Evolutionary conservation across 345 rosid genomes (phyloP).

Genomic region (Isatis tinctoria): DNA sequence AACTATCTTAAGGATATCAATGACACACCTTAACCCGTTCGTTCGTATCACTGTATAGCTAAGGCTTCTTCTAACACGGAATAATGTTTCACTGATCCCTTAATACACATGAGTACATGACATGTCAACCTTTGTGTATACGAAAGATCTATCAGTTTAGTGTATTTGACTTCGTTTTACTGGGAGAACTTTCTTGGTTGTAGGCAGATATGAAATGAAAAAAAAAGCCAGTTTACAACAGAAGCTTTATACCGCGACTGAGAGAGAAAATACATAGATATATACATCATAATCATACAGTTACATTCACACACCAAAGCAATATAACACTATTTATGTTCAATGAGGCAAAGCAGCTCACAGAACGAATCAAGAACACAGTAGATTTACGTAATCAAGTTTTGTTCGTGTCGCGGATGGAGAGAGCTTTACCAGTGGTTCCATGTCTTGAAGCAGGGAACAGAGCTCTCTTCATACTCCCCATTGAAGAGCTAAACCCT

Average conservation of each 20-base stretch:
- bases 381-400: conserved; percentile 7
- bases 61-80: conserved; percentile 12
- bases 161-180: conserved; percentile 4
- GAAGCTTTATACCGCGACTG: not conserved
- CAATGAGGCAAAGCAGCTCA: conserved; percentile 17
- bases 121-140: conserved; percentile 21
- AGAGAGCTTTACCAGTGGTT: conserved; percentile 8
- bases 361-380: not conserved
- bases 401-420: not conserved
- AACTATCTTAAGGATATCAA: conserved; percentile 8
- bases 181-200: not conserved
- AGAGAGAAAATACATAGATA: not conserved
- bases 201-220: not conserved
- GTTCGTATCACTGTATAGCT: conserved; percentile 29
- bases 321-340: conserved; percentile 13
- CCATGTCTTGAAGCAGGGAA: conserved; percentile 6
- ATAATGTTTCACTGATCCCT: conserved; percentile 13
- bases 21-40: conserved; percentile 19
- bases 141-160: conserved; percentile 11
- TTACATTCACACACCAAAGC: conserved; percentile 16
- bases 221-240: not conserved
- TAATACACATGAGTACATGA: conserved; percentile 6
- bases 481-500: conserved; percentile 24
- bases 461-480: conserved; percentile 13
- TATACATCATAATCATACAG: conserved; percentile 1